Percentiles rank a stretch among this genome's conserved stretches.
Evolutionary conservation across 2,329 filamentous ascomycete genomes (phyloP).

Genomic region (Stachybotrys chartarum): DNA sequence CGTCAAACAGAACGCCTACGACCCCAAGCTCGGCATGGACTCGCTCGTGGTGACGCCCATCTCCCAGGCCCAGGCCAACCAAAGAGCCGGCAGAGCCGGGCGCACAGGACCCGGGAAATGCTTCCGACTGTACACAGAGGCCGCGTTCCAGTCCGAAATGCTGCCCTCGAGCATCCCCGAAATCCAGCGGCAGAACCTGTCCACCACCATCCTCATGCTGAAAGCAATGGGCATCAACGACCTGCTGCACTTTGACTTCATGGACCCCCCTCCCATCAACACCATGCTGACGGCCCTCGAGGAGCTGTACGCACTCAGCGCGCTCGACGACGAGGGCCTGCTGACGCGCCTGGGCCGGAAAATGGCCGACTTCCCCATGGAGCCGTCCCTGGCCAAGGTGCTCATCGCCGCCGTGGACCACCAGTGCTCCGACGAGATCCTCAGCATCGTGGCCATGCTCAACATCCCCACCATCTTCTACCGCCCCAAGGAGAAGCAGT

Average conservation of each 20-base stretch:
- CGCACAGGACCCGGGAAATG: conserved; percentile 94
- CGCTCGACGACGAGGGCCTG: conserved; percentile 90
- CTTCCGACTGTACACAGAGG: conserved; percentile 91
- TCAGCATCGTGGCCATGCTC: conserved; percentile 93
- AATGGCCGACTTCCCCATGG: conserved; percentile 99
- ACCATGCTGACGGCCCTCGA: conserved; percentile 96
- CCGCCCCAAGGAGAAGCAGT: conserved; percentile 93
- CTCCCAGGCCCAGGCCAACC: conserved; percentile 92
- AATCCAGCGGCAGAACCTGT: conserved; percentile 90
- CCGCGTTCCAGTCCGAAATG: conserved; percentile 95
- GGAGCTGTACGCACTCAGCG: conserved; percentile 86
- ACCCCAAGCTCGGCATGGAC: conserved; percentile 97
- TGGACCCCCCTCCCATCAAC: conserved; percentile 96
- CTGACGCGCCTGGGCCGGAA: conserved; percentile 87
- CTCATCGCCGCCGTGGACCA: conserved; percentile 83
- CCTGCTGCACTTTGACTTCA: conserved; percentile 94
- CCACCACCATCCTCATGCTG: conserved; percentile 90
- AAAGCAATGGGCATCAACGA: conserved; percentile 99
- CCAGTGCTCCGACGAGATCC: conserved; percentile 85
- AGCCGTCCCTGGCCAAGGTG: conserved; percentile 83
- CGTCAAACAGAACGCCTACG: conserved; percentile 95
- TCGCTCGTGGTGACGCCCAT: conserved; percentile 92
- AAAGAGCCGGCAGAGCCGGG: conserved; percentile 85
- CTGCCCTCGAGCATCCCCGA: conserved; percentile 92
- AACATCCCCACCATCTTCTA: conserved; percentile 85